Percentiles rank a stretch among this genome's conserved stretches.
Conservation (phyloP, 164 flowering plant genomes). For the Piper betle region DNA sequence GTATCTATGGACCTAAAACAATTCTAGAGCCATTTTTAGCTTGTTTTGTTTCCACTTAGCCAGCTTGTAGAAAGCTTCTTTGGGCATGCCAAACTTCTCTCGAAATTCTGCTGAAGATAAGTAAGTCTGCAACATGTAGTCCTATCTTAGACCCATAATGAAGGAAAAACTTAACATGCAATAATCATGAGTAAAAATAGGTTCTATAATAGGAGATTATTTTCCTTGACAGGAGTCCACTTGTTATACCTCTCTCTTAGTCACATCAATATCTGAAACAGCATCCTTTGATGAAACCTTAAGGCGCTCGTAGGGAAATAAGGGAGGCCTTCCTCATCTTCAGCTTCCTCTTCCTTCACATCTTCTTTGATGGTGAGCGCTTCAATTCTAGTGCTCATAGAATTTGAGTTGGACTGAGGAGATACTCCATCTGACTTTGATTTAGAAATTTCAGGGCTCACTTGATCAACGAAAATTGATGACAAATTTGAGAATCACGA, state of each 20-base stretch:
- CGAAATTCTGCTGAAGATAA: conserved; percentile 73
- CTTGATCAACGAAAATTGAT: conserved; percentile 17
- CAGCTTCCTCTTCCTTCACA: conserved; percentile 84
- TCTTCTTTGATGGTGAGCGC: conserved; percentile 74
- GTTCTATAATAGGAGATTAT: neutral
- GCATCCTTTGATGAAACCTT: conserved; percentile 53
- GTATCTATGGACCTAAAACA: conserved; percentile 38
- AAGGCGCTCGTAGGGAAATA: conserved; percentile 82
- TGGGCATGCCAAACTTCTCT: conserved; percentile 83
- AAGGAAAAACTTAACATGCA: neutral
- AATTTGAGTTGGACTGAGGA: conserved; percentile 27
- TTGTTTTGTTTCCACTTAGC: conserved; percentile 99
- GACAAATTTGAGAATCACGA: conserved; percentile 1
- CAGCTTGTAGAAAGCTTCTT: conserved; percentile 75
- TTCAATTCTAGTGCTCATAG: conserved; percentile 50
- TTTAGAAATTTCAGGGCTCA: conserved; percentile 33
- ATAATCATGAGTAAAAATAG: too few species aligned
- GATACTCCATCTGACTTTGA: conserved; percentile 27
- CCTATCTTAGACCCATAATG: neutral
- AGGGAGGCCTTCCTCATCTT: conserved; percentile 85
- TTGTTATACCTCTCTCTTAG: conserved; percentile 77
- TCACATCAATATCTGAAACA: conserved; percentile 72
- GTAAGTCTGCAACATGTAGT: conserved; percentile 46
- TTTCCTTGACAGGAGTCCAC: neutral
- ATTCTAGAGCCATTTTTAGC: conserved; percentile 81